Conservation (phyloP, 768 basidiomycete genomes). For the Boletus rufocinnamomeus region DNA sequence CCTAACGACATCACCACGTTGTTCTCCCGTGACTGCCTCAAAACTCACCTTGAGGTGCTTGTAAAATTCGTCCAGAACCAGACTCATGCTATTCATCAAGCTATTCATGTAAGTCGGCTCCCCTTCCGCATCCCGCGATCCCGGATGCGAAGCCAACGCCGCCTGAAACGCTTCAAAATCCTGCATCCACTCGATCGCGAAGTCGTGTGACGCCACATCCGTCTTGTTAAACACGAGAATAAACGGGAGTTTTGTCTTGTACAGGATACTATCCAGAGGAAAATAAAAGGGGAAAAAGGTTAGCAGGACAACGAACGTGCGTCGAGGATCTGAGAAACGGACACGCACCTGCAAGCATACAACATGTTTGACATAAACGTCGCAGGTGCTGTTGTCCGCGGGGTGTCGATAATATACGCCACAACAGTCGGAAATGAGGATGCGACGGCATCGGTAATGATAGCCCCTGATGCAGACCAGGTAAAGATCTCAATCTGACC, state of each 20-base stretch:
- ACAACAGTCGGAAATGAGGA: constrained; percentile 92
- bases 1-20: constrained; percentile 44
- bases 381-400: constrained; percentile 88
- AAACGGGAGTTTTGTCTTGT: constrained; percentile 97
- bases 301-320: not conserved
- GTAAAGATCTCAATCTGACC: constrained; percentile 99
- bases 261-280: constrained; percentile 71
- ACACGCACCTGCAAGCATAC: constrained; percentile 86
- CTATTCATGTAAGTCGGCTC: constrained; percentile 98
- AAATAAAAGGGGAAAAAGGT: not conserved
- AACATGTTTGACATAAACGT: constrained; percentile 99
- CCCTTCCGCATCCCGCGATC: constrained; percentile 73
- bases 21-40: not conserved
- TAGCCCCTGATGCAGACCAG: constrained; percentile 98
- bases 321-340: constrained; percentile 3
- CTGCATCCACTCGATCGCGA: constrained; percentile 97
- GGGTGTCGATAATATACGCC: constrained; percentile 97
- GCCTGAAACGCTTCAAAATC: constrained; percentile 96
- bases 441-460: constrained; percentile 97
- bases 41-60: constrained; percentile 81
- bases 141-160: constrained; percentile 73
- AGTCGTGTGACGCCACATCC: constrained; percentile 86
- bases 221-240: constrained; percentile 99
- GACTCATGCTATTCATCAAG: constrained; percentile 98
- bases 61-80: constrained; percentile 98